phyloP scores from a whole-genome alignment of 2,329 filamentous ascomycete genomes.

The Atkinsonella hypoxylon region DNA sequence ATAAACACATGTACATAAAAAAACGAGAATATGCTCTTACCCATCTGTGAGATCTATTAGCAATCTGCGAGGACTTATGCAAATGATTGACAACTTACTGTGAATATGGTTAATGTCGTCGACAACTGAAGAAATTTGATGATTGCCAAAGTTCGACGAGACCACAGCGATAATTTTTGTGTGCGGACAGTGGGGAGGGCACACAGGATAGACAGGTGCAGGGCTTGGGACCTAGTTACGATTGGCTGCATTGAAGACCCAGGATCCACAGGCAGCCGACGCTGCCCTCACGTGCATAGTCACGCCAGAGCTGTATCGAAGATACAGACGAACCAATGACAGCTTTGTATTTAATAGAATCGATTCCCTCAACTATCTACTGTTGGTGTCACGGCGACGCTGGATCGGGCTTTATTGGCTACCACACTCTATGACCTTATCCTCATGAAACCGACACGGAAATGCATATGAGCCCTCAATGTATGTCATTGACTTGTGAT shows the following conservation, averaged over 20 bases:
- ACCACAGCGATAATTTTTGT: slow-evolving; percentile 29
- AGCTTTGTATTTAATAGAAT: background rate
- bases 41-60: slow-evolving; percentile 42
- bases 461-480: too few species aligned
- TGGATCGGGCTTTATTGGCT: background rate
- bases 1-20: background rate
- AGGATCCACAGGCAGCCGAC: background rate
- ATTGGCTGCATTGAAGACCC: slow-evolving; percentile 17
- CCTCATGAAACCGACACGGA: too few species aligned
- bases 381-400: too few species aligned
- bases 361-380: too few species aligned
- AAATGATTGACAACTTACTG: slow-evolving; percentile 28
- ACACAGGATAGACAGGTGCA: slow-evolving; percentile 20
- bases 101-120: slow-evolving; percentile 35
- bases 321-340: background rate
- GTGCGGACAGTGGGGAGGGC: slow-evolving; percentile 29
- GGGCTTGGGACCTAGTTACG: slow-evolving; percentile 24
- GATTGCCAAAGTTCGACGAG: slow-evolving; percentile 27
- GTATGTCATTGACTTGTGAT: too few species aligned
- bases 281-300: slow-evolving; percentile 4
- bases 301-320: background rate
- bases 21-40: slow-evolving; percentile 34
- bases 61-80: slow-evolving; percentile 24
- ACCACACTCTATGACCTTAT: background rate
- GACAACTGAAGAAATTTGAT: slow-evolving; percentile 29